Conservation (phyloP, 768 basidiomycete species). For the Agrocybe chaxingu region DNA sequence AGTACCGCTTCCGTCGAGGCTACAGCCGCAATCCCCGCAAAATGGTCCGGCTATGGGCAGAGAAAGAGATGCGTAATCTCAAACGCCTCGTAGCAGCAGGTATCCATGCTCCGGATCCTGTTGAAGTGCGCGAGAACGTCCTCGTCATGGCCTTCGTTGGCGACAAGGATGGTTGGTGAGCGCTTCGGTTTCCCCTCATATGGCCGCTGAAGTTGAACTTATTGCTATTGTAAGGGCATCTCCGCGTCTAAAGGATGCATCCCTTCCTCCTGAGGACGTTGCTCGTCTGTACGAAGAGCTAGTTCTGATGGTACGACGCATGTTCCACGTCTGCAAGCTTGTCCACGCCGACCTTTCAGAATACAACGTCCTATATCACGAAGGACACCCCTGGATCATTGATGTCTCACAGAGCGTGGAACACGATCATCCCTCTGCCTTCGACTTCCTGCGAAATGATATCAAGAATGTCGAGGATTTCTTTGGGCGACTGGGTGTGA, state of each 20-base stretch:
- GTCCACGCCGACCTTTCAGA: conserved; percentile 98
- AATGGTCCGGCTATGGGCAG: conserved; percentile 98
- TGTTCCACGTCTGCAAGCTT: conserved; percentile 89
- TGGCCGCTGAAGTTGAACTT: conserved; percentile 1
- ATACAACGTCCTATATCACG: conserved; percentile 93
- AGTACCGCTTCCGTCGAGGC: conserved; percentile 91
- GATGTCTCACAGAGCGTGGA: conserved; percentile 99
- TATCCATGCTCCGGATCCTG: conserved; percentile 80
- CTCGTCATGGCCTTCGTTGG: conserved; percentile 95
- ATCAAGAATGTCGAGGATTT: conserved; percentile 93
- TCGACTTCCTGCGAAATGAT: conserved; percentile 93
- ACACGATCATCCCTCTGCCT: conserved; percentile 94
- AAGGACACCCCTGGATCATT: conserved; percentile 83
- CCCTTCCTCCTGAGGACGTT: conserved; percentile 43
- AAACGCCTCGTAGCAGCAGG: conserved; percentile 81
- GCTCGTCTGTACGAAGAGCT: conserved; percentile 73
- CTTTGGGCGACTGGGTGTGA: conserved; percentile 74
- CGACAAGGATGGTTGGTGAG: conserved; percentile 75
- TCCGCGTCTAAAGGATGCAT: conserved; percentile 90
- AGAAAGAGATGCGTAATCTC: conserved; percentile 98
- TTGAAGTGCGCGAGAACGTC: conserved; percentile 95
- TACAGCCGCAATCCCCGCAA: conserved; percentile 94
- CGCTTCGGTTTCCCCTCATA: conserved; percentile 11
- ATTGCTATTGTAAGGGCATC: conserved; percentile 61
- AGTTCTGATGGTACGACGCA: conserved; percentile 71